A percentile compares a stretch with the other conserved stretches of the same genome.
These are phyloP conservation scores for Leccinum subgranulosum DNA, from an alignment of 768 basidiomycete genomes.

Conservation along the genomic window DNA sequence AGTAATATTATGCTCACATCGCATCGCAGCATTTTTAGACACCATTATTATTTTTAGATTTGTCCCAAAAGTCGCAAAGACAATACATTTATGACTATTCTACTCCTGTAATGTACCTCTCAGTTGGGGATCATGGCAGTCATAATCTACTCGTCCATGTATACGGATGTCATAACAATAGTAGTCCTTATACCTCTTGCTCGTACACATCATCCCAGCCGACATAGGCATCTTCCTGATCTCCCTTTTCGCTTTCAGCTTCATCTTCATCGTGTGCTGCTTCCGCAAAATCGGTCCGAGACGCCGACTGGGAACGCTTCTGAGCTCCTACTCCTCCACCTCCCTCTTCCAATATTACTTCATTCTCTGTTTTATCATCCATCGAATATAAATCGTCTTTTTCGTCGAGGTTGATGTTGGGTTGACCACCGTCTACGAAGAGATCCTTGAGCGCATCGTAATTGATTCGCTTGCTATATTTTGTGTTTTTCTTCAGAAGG, in stretches of 20 bases:
- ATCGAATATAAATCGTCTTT: constrained; percentile 53
- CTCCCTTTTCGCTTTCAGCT: constrained; percentile 40
- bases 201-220: constrained; percentile 60
- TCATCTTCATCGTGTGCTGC: constrained; percentile 19
- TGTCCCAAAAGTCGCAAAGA: constrained; percentile 23
- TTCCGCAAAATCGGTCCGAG: constrained; percentile 4
- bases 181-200: constrained; percentile 54
- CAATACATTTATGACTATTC: constrained; percentile 29
- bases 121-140: constrained; percentile 2
- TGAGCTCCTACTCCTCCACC: constrained; percentile 34
- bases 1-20: constrained; percentile 1
- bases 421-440: constrained; percentile 47
- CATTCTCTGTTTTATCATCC: constrained; percentile 47
- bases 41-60: constrained; percentile 17
- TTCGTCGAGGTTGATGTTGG: constrained; percentile 34
- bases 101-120: constrained; percentile 22
- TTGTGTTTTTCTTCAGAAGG: constrained; percentile 79
- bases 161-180: not conserved
- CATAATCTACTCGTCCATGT: not conserved
- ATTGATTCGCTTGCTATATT: constrained; percentile 91
- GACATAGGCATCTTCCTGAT: constrained; percentile 27
- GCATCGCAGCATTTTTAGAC: constrained; percentile 22
- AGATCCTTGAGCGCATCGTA: constrained; percentile 85
- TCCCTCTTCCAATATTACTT: constrained; percentile 37
- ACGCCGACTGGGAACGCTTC: constrained; percentile 33